Evolutionary conservation across 257 asterid genomes (phyloP), one percentile per base, ranked within the genome.

Genomic region (Plantago elongata): DNA sequence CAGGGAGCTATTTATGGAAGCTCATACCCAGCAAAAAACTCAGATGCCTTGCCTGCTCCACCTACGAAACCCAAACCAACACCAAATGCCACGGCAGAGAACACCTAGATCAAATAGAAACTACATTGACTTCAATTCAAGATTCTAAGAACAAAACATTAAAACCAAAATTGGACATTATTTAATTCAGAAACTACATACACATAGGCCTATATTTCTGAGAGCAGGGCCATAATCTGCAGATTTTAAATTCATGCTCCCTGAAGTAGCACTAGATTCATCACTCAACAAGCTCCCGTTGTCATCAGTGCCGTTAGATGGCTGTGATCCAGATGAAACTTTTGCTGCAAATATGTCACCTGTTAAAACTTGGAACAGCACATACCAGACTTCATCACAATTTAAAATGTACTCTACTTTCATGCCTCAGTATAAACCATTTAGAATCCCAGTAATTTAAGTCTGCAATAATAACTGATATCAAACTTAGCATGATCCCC

Each of bases 21-120:
- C 67, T 62, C 85, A 60, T 89, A 93, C 99, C 99, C 99, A 50
- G 97, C 95, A 44, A 93, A 93, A 73, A 89, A 93, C 79, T 93
- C 99, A 29, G 97, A 74, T 62, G 97, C 90, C 79, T 73, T 89
- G 72, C 69, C 83, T 46, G 76, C 75, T 74, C 99, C 99, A 61
- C 81, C 89, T 63, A 74, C 83, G 72, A 87, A 79, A 69, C 97
- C 97, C 75, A 93, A 50, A 67, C 96, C 96, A 66, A 83, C 78
- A 63, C 99, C 99, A 79, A 93, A 89, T 46, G 80, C 91, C 73
- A 93, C 90, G 47, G 99, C 97, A 29, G 97, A 68, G 51, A 83
- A 64, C 75, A 93, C 94, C 99, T 93, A 87, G 77, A 89, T 63
- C 45, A 80, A 74, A 50, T 30, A 66, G 64, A 54, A 69, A 75